Conservation (phyloP, 1,284 basidiomycete species). For the Apiotrichum domesticum region DNA sequence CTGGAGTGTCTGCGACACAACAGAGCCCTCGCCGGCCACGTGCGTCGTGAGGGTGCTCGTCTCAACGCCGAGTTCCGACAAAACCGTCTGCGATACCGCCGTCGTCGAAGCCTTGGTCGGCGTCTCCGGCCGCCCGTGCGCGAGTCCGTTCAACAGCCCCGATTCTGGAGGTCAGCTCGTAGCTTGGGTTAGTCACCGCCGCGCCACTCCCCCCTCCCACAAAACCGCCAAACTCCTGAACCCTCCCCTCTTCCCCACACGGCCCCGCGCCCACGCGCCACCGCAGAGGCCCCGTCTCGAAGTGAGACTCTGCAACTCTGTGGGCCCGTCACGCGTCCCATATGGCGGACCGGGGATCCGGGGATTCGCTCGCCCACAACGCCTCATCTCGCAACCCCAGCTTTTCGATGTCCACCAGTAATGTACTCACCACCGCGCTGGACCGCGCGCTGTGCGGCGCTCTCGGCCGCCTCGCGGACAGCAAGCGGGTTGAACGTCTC, state of each 20-base stretch:
- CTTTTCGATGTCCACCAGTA: no score
- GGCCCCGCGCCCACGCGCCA: no score
- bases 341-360: no score
- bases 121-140: not conserved
- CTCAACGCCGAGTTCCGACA: slow-evolving; percentile 7
- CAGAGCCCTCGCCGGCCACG: slow-evolving; percentile 8
- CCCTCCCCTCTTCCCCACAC: no score
- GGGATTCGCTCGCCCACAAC: no score
- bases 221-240: no score
- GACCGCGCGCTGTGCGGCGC: slow-evolving; percentile 21
- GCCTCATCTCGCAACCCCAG: no score
- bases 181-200: not conserved
- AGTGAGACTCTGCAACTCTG: no score
- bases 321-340: no score
- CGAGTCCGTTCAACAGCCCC: not conserved
- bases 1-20: slow-evolving; percentile 29
- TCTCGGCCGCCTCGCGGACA: slow-evolving; percentile 32
- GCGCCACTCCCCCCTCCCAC: no score
- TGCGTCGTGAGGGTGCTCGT: slow-evolving; percentile 17
- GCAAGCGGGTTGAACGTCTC: slow-evolving; percentile 33
- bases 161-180: not conserved
- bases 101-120: slow-evolving; percentile 6
- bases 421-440: slow-evolving; percentile 8
- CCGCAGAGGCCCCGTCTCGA: no score
- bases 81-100: slow-evolving; percentile 1